phyloP scores from a whole-genome alignment of 169 alveolate genomes.

The Eimeria necatrix region DNA sequence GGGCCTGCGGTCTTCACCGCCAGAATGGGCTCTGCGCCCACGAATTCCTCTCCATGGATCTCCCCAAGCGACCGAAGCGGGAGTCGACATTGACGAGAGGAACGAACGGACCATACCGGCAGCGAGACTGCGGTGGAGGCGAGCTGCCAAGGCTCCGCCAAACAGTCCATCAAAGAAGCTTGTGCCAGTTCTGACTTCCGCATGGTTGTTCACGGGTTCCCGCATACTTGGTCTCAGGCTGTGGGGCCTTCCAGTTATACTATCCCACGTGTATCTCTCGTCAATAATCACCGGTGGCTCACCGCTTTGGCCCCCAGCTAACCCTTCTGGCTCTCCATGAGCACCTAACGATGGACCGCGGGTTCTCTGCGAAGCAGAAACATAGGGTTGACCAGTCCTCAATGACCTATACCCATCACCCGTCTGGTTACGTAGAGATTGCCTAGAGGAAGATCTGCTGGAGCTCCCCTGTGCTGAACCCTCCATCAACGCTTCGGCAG shows the following conservation, averaged over 20 bases:
- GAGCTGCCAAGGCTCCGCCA: constrained; percentile 30
- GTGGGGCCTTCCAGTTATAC: background rate
- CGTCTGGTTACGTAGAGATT: no score
- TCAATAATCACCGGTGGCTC: background rate
- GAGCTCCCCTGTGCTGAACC: no score
- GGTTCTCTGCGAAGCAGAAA: no score
- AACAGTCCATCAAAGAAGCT: background rate
- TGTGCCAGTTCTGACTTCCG: background rate
- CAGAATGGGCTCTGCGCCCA: background rate
- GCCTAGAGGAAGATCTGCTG: no score
- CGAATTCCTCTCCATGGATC: constrained; percentile 10
- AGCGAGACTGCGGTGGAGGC: constrained; percentile 18
- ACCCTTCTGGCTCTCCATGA: no score
- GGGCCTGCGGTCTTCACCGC: constrained; percentile 7
- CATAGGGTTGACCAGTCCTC: no score
- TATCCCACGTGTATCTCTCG: constrained; percentile 12
- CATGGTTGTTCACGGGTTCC: background rate
- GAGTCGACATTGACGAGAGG: background rate
- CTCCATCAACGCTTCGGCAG: no score
- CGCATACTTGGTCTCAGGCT: background rate
- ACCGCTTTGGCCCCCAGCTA: background rate
- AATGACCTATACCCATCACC: no score
- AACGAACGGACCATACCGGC: constrained; percentile 43
- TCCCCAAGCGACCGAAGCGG: background rate
- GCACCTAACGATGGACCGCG: no score